Base-by-base conservation (phyloP, 257 asterid species). In the Cynanchum wilfordii region DNA sequence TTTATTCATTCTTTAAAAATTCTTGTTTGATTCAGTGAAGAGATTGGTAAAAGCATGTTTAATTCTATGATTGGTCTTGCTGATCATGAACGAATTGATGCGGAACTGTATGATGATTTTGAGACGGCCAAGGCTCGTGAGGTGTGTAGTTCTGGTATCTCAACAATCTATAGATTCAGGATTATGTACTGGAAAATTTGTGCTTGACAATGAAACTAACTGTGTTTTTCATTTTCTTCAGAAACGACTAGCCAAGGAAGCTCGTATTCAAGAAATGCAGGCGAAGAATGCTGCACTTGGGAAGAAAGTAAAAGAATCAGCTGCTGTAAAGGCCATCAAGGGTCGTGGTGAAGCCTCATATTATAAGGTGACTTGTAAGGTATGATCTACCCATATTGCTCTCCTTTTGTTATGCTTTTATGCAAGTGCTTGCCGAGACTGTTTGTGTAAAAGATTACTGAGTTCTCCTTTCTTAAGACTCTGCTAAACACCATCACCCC, bases 191-290 rank as follows among this genome's bases (percentile, higher is more conserved):
- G 7, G 49, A 51, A 25, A 38, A 0, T 45, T 55, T 54, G 57
- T 58, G 27, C 68, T 38, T 57, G 50, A n/a, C 20, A 38, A 29
- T 71, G 56, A 56, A 47, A 50, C 22, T 68, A 12, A 24, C 19
- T 2, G 57, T 52, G 2, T n/a, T 10, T 27, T 15, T 69, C 67
- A 44, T 79, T 30, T 59, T 40, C 76, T 79, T 69, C 72, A 92
- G 96, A 92, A 87, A 89, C 82, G 97, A 67, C 95, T 92, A 77
- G 97, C 97, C 83, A 92, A 87, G 87, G 97, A 92, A 86, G 92
- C 96, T 62, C 93, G 92, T 49, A 57, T 79, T 75, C 97, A 86
- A 79, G 97, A 92, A 81, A 74, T 80, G 68, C 93, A 85, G 78
- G 93, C 91, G 69, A 92, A 88, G 84, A 88, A 83, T 87, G 96